Evolutionary conservation across 805 yeast genomes (phyloP), one percentile per base, ranked within the genome.

Genomic region (Kodamaea sagamina): DNA sequence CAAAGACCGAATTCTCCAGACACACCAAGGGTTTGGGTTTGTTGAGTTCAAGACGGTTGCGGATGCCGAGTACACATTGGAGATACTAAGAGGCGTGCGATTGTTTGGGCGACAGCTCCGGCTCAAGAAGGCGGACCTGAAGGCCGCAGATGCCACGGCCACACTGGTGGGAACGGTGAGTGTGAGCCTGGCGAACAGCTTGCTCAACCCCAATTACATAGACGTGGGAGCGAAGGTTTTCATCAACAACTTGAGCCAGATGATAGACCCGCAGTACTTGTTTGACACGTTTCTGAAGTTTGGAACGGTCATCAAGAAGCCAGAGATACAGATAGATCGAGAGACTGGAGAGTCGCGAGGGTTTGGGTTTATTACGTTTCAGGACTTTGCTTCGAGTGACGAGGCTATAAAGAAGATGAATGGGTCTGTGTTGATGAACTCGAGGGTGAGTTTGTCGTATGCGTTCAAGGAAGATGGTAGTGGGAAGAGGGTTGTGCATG

Each of bases 11-110:
- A 71, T 89, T 3, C 63, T 79, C 21, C 78, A 78, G 47, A 68
- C 76, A 1, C 89, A 86, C 54, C 95, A 85, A 55, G 97, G 97
- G 4, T 92, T 72, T 66, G 97, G 95, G 7, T 92, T 93, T 64
- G 84, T 86, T 1, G 93, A 87, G 57, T 83, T 86, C 54, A 63
- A 68, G 39, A 67, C 71, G 11, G 63, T 66, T 2, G 69, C 64
- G 13, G 97, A 89, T 52, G 84, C 85, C 0, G 84, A 81, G 6
- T 92, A 89, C 58, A 87, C 82, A 1, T 62, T 76, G 26, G 72
- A 77, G 45, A 62, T 86, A 1, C 59, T 87, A 57, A 68, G 75
- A 46, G 89, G 89, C 5, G 65, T 81, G 1, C 65, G 77, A 28
- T 62, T 90, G 36, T 86, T 61, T 57, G 86, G 83, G 1, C 78